These are phyloP conservation scores for Pascua sp. DNA, from an alignment of 1,284 basidiomycete species.

Conservation along the genomic window DNA sequence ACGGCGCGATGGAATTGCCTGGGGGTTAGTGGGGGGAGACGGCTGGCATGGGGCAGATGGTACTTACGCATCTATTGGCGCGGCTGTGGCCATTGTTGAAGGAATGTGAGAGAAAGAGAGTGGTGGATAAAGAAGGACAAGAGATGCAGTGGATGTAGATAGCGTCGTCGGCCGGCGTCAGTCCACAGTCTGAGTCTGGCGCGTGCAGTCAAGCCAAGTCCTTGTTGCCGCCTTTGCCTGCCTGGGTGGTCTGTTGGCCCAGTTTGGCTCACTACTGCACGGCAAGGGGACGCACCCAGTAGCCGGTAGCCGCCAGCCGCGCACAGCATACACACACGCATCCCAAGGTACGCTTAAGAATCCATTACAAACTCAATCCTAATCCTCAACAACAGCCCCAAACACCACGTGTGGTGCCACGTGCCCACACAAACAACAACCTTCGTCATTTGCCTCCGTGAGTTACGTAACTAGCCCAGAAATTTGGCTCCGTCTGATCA, in stretches of 20 bases:
- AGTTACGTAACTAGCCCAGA: background rate
- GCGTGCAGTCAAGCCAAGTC: background rate
- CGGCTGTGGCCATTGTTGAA: constrained; percentile 11
- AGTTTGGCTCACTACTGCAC: too few species aligned
- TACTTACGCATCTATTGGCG: constrained; percentile 31
- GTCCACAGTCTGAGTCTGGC: background rate
- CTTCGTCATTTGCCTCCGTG: too few species aligned
- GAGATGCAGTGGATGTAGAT: background rate
- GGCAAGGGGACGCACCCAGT: too few species aligned
- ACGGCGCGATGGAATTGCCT: constrained; percentile 89
- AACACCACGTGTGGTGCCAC: too few species aligned
- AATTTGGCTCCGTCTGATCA: background rate
- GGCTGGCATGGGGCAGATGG: background rate
- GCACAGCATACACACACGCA: too few species aligned
- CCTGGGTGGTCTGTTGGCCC: too few species aligned
- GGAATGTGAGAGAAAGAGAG: background rate
- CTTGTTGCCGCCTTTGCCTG: background rate
- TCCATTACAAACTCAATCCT: background rate
- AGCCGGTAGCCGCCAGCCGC: too few species aligned
- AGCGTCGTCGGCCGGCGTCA: too few species aligned
- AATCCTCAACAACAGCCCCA: background rate
- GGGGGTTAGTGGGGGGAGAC: constrained; percentile 2
- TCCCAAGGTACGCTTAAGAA: too few species aligned
- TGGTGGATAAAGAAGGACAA: background rate
- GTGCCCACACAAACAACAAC: too few species aligned